Evolutionary conservation across 2,329 filamentous ascomycete species (phyloP).

Genomic region (Pezicula neosporulosa): DNA sequence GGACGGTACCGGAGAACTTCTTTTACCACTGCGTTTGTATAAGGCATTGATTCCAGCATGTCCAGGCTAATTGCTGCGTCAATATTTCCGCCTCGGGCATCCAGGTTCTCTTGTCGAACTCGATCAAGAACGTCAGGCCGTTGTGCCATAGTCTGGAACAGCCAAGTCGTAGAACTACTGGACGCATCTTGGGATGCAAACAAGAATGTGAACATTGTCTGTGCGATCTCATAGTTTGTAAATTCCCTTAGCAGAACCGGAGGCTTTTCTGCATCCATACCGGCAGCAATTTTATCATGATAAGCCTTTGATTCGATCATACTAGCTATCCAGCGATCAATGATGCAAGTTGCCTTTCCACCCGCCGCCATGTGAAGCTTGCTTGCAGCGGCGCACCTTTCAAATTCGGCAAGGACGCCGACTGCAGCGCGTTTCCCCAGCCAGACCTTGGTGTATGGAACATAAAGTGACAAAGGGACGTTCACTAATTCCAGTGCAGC

Average conservation of each 20-base stretch:
- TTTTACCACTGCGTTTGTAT: conserved; percentile 50
- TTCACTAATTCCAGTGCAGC: conserved; percentile 79
- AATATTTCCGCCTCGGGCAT: conserved; percentile 38
- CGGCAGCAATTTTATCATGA: conserved; percentile 59
- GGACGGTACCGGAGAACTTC: conserved; percentile 49
- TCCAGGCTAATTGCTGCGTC: conserved; percentile 36
- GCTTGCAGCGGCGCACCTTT: conserved; percentile 67
- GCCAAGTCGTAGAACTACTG: conserved; percentile 49
- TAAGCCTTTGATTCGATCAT: conserved; percentile 72
- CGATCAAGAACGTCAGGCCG: conserved; percentile 43
- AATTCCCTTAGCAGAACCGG: conserved; percentile 46
- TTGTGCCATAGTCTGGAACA: conserved; percentile 49
- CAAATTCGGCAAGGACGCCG: conserved; percentile 67
- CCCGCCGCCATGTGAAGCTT: conserved; percentile 70
- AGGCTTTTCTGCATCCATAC: conserved; percentile 42
- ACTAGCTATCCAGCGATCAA: conserved; percentile 72
- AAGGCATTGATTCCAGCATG: conserved; percentile 46
- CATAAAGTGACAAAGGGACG: conserved; percentile 64
- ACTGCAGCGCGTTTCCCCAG: conserved; percentile 73
- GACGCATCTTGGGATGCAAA: conserved; percentile 52
- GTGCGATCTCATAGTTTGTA: conserved; percentile 43
- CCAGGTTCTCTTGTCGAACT: conserved; percentile 44
- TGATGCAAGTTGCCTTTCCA: conserved; percentile 66
- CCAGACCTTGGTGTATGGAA: conserved; percentile 75
- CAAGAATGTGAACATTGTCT: conserved; percentile 50